These are phyloP conservation scores for Luffa acutangula DNA, from an alignment of 306 rosid genomes.

Conservation along the genomic window DNA sequence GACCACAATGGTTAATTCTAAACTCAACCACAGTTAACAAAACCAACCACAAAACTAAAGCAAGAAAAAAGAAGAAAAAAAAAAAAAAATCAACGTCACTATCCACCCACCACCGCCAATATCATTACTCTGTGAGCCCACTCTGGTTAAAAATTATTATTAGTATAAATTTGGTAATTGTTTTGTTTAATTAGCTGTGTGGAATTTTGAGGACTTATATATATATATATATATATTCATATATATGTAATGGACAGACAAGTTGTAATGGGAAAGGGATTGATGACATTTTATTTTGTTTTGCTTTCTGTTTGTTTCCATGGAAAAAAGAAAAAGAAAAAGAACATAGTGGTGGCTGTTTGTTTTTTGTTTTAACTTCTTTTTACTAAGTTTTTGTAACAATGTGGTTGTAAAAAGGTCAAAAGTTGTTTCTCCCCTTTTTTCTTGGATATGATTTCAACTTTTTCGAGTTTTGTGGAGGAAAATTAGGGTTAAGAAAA, in stretches of 20 bases:
- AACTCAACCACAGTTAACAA: background rate
- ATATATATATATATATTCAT: background rate
- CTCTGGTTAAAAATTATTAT: background rate
- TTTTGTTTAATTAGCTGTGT: background rate
- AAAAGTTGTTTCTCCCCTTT: background rate
- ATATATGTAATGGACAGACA: background rate
- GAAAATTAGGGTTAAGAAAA: no score
- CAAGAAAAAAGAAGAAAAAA: no score
- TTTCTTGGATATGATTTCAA: background rate
- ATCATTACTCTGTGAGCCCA: background rate
- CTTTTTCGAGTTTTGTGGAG: background rate
- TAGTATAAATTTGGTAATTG: background rate
- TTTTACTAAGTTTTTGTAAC: background rate
- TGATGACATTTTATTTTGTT: background rate
- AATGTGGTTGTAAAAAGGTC: background rate
- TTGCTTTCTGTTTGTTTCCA: background rate
- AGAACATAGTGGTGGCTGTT: background rate
- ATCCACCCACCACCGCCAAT: background rate
- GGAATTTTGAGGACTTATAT: background rate
- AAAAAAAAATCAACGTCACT: background rate
- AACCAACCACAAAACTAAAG: background rate
- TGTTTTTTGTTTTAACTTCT: background rate
- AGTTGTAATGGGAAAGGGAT: background rate
- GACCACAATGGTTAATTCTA: background rate
- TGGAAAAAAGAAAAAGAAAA: background rate